phyloP scores from a whole-genome alignment of 441 rosid species.

The Hypseocharis bilobata region DNA sequence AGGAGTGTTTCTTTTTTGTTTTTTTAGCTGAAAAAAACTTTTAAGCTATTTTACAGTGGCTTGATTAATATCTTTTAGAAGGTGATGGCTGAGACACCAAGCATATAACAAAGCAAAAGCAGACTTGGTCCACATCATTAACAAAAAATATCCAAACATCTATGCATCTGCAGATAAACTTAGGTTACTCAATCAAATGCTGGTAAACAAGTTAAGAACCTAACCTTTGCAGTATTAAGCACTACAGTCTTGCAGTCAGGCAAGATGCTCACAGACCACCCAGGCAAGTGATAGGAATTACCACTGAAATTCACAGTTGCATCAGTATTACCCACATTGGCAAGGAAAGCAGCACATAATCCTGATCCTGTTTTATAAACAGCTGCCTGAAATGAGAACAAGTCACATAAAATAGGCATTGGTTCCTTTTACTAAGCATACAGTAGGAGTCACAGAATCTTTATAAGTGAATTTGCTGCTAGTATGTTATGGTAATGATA shows the following conservation, averaged over 20 bases:
- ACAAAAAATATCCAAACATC: not conserved
- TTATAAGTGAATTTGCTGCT: not conserved
- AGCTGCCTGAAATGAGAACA: slow-evolving; percentile 37
- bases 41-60: too few species aligned
- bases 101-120: not conserved
- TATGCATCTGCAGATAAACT: not conserved
- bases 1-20: too few species aligned
- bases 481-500: not conserved
- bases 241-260: slow-evolving; percentile 66
- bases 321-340: slow-evolving; percentile 44
- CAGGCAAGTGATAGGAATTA: slow-evolving; percentile 50
- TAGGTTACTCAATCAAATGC: not conserved
- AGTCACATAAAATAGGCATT: not conserved
- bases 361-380: slow-evolving; percentile 50
- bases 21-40: too few species aligned
- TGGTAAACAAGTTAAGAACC: slow-evolving; percentile 11
- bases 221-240: slow-evolving; percentile 76
- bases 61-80: not conserved
- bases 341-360: slow-evolving; percentile 61
- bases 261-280: slow-evolving; percentile 77
- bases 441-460: not conserved
- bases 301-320: slow-evolving; percentile 48
- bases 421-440: not conserved
- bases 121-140: not conserved
- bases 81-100: not conserved